A percentile compares a stretch with the other conserved stretches of the same genome.
phyloP scores from a whole-genome alignment of 805 yeast species.

The Kodamaea hsintzibuensis region DNA sequence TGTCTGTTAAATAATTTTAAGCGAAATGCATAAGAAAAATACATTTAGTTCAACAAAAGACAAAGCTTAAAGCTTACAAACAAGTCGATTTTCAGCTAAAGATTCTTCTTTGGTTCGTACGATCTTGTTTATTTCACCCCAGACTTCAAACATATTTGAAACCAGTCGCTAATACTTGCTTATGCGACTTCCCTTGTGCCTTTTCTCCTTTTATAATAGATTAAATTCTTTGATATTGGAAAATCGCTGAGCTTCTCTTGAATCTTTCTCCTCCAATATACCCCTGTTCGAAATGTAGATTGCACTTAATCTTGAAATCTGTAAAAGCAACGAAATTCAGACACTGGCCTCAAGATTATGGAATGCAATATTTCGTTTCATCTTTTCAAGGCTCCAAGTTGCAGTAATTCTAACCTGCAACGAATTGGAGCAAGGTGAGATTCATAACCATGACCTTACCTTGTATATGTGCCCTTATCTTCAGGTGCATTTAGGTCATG shows the following conservation, averaged over 20 bases:
- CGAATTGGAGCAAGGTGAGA: background rate
- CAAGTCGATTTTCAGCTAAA: background rate
- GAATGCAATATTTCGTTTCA: background rate
- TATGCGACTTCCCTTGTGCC: no score
- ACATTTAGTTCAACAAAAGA: background rate
- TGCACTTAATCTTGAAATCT: background rate
- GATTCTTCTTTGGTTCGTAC: background rate
- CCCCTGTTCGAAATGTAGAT: background rate
- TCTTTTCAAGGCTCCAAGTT: background rate
- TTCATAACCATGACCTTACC: slow-evolving; percentile 1
- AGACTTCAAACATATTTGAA: background rate
- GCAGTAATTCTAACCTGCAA: slow-evolving; percentile 3
- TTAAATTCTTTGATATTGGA: background rate
- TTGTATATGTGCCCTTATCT: slow-evolving; percentile 2
- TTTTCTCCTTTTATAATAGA: no score
- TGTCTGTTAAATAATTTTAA: background rate
- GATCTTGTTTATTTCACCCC: background rate
- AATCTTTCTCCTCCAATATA: background rate
- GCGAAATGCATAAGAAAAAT: background rate
- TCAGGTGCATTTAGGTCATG: slow-evolving; percentile 1
- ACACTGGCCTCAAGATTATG: background rate
- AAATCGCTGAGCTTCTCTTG: background rate
- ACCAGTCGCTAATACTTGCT: background rate
- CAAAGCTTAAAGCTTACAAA: background rate
- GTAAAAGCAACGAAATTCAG: background rate